Base-by-base conservation (phyloP, 23 red algal genomes). In the Gracilaria gracilis region DNA sequence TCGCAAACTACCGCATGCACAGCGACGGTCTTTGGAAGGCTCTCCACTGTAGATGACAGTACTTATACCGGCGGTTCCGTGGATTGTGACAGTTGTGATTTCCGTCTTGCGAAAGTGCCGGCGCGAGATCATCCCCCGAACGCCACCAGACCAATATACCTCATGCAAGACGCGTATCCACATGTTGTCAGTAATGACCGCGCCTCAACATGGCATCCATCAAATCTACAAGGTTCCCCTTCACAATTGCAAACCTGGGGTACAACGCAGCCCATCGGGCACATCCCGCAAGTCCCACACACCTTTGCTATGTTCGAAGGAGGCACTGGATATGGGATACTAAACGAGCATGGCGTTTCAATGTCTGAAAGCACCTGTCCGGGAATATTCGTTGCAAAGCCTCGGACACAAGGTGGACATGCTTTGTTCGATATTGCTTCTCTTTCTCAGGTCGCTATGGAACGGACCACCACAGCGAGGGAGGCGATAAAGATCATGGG, bases 401-500 rank as follows among this genome's bases (percentile, higher is more conserved):
- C 92, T 28, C 50, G 57, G 31, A 47, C 51, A 32, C 35, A 88
- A 51, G 84, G 84, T 0, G 92, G 92, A 12, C 19, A 87, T 21
- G 92, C 92, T 9, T 69, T 90, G 77, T 67, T 95, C 31, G 92
- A 87, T 67, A 48, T 95, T 48, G 23, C 40, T 11, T 51, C 72
- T 9, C 57, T 95, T 57, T 74, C 61, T 34, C 48, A 59, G 53
- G 36, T 95, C 51, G 92, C 70, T 5, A 21, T 95, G 29, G 92
- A 95, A 73, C 64, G 92, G 29, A 61, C 53, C 2, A 75, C 47
- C 35, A 95, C 66, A 4, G 92, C 92, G 17, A 72, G 92, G 13
- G 84, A 95, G 61, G 92, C 83, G 23, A 88, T 95, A 15, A 57
- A 33, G 23, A 73, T 95, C 44, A 95, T 95, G 92, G 92, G 92